Conservation (phyloP, 768 basidiomycete genomes). For the Pleurotus pulmonarius region DNA sequence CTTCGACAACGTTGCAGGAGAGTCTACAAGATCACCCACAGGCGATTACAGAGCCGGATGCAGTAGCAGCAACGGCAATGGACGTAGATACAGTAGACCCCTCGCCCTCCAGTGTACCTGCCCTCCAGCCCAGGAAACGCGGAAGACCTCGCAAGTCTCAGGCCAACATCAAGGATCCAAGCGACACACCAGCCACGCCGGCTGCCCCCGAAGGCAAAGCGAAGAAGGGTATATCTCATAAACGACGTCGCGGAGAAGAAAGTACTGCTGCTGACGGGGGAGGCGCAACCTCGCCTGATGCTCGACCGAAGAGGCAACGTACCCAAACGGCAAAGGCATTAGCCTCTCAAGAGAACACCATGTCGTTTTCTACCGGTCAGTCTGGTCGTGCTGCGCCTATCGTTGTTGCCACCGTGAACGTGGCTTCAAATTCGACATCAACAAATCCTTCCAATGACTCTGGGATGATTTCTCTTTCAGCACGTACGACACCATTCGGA, state of each 20-base stretch:
- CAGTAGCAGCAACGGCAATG: conserved; percentile 9
- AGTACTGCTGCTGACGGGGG: neutral
- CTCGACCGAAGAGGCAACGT: neutral
- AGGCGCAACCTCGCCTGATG: neutral
- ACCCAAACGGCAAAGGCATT: neutral
- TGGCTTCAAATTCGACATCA: neutral
- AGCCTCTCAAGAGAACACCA: neutral
- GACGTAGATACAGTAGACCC: neutral
- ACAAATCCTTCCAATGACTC: too few relatives aligned
- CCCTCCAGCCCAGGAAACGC: conserved; percentile 27
- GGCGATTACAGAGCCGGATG: conserved; percentile 11
- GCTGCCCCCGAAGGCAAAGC: too few relatives aligned
- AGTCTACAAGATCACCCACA: neutral
- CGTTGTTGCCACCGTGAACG: neutral
- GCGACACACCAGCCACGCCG: neutral
- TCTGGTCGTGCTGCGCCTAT: neutral
- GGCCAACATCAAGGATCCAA: neutral
- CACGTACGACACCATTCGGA: neutral
- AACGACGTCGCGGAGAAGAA: neutral
- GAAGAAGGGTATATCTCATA: neutral
- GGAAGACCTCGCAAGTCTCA: conserved; percentile 27
- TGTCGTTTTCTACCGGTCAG: neutral
- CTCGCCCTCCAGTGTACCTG: neutral
- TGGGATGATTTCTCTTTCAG: neutral
- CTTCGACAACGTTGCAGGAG: neutral